Percentiles rank a stretch among this genome's conserved stretches.
Conservation (phyloP, 2,329 filamentous ascomycete genomes). For the Paraphoma chrysanthemicola region DNA sequence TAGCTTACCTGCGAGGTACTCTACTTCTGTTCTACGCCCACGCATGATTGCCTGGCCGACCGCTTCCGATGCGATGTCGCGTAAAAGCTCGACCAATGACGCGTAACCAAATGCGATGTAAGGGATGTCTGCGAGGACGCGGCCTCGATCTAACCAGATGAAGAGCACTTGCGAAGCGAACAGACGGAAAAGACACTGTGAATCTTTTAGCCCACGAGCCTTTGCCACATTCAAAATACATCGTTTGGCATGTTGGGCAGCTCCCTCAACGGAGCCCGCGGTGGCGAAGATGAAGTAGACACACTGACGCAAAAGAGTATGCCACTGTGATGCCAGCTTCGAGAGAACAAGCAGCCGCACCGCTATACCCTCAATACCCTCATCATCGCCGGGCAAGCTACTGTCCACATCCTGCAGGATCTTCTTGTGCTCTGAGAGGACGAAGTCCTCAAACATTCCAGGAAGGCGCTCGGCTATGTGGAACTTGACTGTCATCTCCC, state of each 20-base stretch:
- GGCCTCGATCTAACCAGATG: constrained; percentile 80
- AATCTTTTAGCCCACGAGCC: constrained; percentile 68
- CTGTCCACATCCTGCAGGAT: constrained; percentile 85
- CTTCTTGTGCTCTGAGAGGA: constrained; percentile 82
- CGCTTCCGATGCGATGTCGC: constrained; percentile 76
- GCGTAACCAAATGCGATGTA: constrained; percentile 84
- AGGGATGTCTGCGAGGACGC: constrained; percentile 68
- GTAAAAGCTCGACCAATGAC: constrained; percentile 71
- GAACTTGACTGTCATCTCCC: constrained; percentile 76
- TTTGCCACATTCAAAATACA: constrained; percentile 73
- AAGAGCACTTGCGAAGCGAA: constrained; percentile 90
- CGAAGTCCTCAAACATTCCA: constrained; percentile 78
- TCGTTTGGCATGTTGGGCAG: constrained; percentile 72
- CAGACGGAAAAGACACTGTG: constrained; percentile 77
- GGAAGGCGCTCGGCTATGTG: constrained; percentile 74
- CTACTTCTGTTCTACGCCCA: constrained; percentile 69
- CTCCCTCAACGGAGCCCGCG: constrained; percentile 72
- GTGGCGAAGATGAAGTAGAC: constrained; percentile 96
- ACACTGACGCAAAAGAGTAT: constrained; percentile 82
- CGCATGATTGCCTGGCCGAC: constrained; percentile 85
- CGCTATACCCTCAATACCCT: constrained; percentile 81
- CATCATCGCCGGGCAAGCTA: constrained; percentile 75
- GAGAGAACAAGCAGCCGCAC: constrained; percentile 79
- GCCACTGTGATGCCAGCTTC: constrained; percentile 80
- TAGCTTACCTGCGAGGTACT: constrained; percentile 63